Percentiles rank a stretch among this genome's conserved stretches.
Evolutionary conservation across 108 stramenopile species (phyloP).

Genomic region (Schizochytrium sp.): DNA sequence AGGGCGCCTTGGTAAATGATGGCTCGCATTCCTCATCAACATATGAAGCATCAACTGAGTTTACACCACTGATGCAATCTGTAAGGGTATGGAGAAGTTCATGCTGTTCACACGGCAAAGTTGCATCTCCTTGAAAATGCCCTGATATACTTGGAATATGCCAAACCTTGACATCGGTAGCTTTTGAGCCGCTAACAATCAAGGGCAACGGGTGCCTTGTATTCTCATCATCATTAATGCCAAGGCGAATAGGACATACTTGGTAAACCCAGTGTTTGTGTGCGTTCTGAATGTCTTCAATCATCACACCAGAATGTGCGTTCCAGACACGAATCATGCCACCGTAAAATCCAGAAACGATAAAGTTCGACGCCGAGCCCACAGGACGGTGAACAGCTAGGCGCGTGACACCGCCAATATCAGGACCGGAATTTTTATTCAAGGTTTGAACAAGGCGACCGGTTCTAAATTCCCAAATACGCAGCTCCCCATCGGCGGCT

Average conservation of each 20-base stretch:
- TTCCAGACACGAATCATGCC: slow-evolving; percentile 22
- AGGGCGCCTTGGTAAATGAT: neutral
- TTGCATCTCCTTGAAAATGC: neutral
- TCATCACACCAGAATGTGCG: neutral
- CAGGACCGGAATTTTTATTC: neutral
- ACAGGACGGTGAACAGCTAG: neutral
- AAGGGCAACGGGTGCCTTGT: slow-evolving; percentile 3
- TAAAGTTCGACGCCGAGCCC: neutral
- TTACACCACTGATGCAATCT: neutral
- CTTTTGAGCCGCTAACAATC: neutral
- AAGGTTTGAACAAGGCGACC: neutral
- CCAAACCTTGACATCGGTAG: slow-evolving; percentile 31
- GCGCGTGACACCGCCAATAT: slow-evolving; percentile 6
- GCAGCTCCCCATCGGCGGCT: slow-evolving; percentile 11
- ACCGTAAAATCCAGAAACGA: slow-evolving; percentile 15
- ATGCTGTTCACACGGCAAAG: neutral
- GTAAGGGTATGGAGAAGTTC: neutral
- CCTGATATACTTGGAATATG: neutral
- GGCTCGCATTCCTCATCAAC: neutral
- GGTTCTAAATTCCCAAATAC: neutral
- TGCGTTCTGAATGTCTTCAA: neutral
- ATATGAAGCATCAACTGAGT: slow-evolving; percentile 7
- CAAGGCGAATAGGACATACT: neutral
- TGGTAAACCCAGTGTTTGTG: slow-evolving; percentile 9
- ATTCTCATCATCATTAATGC: neutral